Percentiles rank a stretch among this genome's conserved stretches.
phyloP scores from a whole-genome alignment of 169 alveolate species.

The Plasmodium falciparum region DNA sequence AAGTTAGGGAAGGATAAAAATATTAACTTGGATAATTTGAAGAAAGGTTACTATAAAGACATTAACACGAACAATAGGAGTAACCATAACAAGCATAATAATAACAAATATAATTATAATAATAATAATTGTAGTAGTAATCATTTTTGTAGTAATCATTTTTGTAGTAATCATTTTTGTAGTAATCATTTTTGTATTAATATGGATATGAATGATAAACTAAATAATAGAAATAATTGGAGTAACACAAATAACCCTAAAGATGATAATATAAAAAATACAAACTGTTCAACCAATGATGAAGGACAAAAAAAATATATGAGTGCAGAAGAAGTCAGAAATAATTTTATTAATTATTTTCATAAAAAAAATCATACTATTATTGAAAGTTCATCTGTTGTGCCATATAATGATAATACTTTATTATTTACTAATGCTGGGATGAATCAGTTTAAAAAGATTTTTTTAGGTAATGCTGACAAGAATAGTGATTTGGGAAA shows the following conservation, averaged over 20 bases:
- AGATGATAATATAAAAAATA: not conserved
- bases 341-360: conserved; percentile 86
- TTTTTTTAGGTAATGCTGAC: conserved; percentile 92
- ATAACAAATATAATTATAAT: no score
- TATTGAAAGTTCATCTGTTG: conserved; percentile 88
- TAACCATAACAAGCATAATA: no score
- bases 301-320: not conserved
- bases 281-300: not conserved
- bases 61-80: no score
- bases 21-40: no score
- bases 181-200: no score
- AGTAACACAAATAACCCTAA: not conserved
- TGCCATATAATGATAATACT: conserved; percentile 95
- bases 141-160: no score
- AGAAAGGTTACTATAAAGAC: no score
- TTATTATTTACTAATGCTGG: conserved; percentile 96
- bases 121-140: no score
- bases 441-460: conserved; percentile 94
- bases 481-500: conserved; percentile 91
- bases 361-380: conserved; percentile 79
- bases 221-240: not conserved
- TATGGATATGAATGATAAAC: not conserved
- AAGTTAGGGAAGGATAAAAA: no score
- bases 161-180: no score
- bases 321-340: conserved; percentile 78